Base-by-base conservation (phyloP, 83 land plant genomes). In the Diphasiastrum complanatum region DNA sequence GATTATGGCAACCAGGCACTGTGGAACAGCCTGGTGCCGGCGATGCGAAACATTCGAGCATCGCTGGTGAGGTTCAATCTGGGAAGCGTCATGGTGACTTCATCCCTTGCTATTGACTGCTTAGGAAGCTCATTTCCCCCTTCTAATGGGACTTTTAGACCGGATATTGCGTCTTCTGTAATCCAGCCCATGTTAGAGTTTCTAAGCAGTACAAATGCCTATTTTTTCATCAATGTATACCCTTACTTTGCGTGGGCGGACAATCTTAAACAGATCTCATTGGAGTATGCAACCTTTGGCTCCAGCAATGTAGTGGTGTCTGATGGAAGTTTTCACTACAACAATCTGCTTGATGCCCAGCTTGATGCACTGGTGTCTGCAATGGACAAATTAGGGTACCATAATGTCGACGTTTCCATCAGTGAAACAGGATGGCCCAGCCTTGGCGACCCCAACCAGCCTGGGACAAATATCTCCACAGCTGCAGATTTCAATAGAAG, bases 161-260 rank as follows among this genome's bases (percentile, higher is more conserved):
- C 51, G 78, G 86, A 61, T 75, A 47, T 23, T 65, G 50, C 47
- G 82, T 83, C 6, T 70, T 12, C 62, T n/a, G 76, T 79, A 52
- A 46, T 86, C 22, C 75, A 72, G 41, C 92, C 95, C 28, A 18
- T 85, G 69, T 58, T 88, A 61, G 82, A 88, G 24, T 84, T 85
- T 59, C 74, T 88, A 24, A 80, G 74, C 20, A 80, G 82, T 29
- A 82, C 84, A 20, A 67, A 81, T 33, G 81, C 89, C 14, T 81
- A 83, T 29, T 79, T 85, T 51, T 85, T 88, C 90, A 66, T 88
- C 8, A 75, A 88, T 60, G 63, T 77, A 2, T 87, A 88, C 51
- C 95, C 89, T 5, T 88, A 79, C 58, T 82, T 85, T 27, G n/a
- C n/a, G n/a, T n/a, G n/a, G n/a, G n/a, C n/a, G n/a, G n/a, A n/a